Percentiles rank a stretch among this genome's conserved stretches.
Evolutionary conservation across 2,329 filamentous ascomycete genomes (phyloP).

Genomic region (Cytospora chrysosperma): DNA sequence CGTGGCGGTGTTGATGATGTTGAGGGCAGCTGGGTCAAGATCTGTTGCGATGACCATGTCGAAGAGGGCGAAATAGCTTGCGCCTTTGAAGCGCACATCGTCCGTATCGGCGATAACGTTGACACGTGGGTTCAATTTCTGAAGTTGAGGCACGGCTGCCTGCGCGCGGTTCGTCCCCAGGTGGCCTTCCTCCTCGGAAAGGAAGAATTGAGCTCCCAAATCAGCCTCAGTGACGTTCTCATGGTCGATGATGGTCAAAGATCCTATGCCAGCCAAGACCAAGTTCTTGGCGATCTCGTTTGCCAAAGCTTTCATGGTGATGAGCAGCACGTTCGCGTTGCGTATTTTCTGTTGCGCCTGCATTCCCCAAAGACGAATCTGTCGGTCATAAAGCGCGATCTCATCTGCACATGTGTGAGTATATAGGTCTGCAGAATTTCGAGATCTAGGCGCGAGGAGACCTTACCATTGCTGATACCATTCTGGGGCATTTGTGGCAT

Average conservation of each 20-base stretch:
- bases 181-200: conserved; percentile 62
- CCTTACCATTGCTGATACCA: conserved; percentile 25
- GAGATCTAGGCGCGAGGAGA: not conserved
- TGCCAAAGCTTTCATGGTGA: conserved; percentile 82
- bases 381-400: conserved; percentile 94
- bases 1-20: conserved; percentile 81
- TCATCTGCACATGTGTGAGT: conserved; percentile 62
- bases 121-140: conserved; percentile 87
- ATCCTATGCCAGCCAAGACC: conserved; percentile 87
- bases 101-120: conserved; percentile 68
- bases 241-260: conserved; percentile 84
- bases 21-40: conserved; percentile 71
- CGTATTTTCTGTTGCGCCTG: conserved; percentile 92
- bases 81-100: conserved; percentile 65
- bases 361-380: conserved; percentile 96
- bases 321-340: conserved; percentile 82
- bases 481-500: conserved; percentile 19
- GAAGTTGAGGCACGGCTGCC: conserved; percentile 74
- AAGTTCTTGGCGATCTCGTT: conserved; percentile 98
- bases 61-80: conserved; percentile 75
- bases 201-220: conserved; percentile 79
- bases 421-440: not conserved
- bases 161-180: conserved; percentile 82
- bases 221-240: conserved; percentile 74
- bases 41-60: conserved; percentile 90